Evolutionary conservation across 228 moss, liverwort and hornwort genomes (phyloP), one percentile per base, ranked within the genome.

Genomic region (Sphagnum fallax): DNA sequence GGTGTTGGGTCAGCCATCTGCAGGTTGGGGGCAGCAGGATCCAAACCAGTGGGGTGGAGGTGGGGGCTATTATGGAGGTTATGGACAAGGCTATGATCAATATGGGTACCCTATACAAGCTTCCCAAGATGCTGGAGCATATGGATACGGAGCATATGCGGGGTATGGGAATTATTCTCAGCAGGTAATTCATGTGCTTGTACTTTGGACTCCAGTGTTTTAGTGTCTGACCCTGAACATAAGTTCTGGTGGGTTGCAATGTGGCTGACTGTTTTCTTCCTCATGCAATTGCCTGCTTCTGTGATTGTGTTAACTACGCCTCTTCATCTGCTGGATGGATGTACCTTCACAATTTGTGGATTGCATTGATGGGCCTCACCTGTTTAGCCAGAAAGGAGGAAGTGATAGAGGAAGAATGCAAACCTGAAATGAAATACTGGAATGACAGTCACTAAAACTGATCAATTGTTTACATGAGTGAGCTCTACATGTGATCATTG

Each of bases 81-180:
- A 92, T 69, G 82, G 89, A 18, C 95, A 92, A 80, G 97, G 91
- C 32, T 97, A 91, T 52, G 97, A 97, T 62, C 90, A 90, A 60
- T 97, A 97, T 55, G 97, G 97, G 10, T 97, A 97, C 65, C 83
- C 86, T 72, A 78, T 93, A 64, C 97, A 87, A 80, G 80, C 93
- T 52, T 87, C 90, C 52, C 97, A 97, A 84, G 97, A 97, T 77
- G 91, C 91, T 69, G 97, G 77, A 74, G 80, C 91, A 11, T 97
- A 91, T 64, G 85, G 83, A n/a, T 97, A 97, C 78, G 87, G 93
- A 66, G 90, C 82, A 69, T 97, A 97, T 76, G 90, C 93, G 14
- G 93, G 96, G 73, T 97, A 95, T 73, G 97, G 93, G 80, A 88
- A 89, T 76, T 97, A 97, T 77, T 90, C 90, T 60, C 97, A 87